A percentile compares a stretch with the other conserved stretches of the same genome.
phyloP scores from a whole-genome alignment of 768 basidiomycete species.

The Kwoniella bestiolae region DNA sequence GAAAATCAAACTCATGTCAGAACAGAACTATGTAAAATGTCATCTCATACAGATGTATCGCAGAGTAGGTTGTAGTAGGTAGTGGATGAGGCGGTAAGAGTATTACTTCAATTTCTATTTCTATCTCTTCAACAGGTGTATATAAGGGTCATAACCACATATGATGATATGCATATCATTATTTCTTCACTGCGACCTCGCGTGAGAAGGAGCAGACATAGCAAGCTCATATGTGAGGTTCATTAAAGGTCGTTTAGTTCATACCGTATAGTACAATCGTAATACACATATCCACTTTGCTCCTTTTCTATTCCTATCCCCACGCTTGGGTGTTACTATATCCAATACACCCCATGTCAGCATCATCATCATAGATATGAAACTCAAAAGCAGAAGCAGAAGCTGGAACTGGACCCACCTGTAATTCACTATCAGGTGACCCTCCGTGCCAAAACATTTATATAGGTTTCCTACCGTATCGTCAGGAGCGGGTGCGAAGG shows the following conservation, averaged over 20 bases:
- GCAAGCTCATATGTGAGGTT: no score
- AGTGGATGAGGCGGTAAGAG: background rate
- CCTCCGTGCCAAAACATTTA: constrained; percentile 87
- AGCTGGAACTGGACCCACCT: constrained; percentile 62
- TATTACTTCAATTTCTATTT: background rate
- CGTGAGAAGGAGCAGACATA: no score
- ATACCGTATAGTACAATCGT: no score
- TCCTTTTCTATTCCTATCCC: constrained; percentile 61
- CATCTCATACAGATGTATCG: no score
- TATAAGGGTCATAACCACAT: background rate
- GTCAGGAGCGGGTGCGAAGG: constrained; percentile 81
- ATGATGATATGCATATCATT: background rate
- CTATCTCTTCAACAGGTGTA: background rate
- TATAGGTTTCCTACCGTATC: constrained; percentile 78
- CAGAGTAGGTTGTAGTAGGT: background rate
- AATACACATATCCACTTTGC: no score
- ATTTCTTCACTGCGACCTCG: background rate
- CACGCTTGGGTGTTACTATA: constrained; percentile 69
- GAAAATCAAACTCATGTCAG: no score
- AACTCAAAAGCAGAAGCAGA: background rate
- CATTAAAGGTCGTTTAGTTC: no score
- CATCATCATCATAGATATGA: background rate
- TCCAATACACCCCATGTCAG: constrained; percentile 3
- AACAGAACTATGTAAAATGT: no score
- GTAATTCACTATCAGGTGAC: constrained; percentile 89